Percentiles rank a stretch among this genome's conserved stretches.
Conservation (phyloP, 1,139 yeast species). For the Zygosaccharomyces sapae region DNA sequence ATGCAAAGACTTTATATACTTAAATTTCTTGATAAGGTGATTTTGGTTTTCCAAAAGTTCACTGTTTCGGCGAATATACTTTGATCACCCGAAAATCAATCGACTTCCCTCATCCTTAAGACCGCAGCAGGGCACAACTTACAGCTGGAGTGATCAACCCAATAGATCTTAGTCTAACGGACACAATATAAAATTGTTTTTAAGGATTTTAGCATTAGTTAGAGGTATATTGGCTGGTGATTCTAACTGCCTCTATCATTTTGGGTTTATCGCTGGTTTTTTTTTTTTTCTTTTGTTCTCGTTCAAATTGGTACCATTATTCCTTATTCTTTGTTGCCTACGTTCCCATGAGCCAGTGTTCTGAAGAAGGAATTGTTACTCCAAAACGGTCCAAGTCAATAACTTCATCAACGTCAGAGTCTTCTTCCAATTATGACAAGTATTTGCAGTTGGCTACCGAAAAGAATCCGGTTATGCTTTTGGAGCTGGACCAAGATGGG, state of each 20-base stretch:
- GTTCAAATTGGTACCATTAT: not conserved
- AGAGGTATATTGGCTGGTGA: too few relatives aligned
- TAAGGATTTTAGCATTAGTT: too few relatives aligned
- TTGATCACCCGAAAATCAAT: not conserved
- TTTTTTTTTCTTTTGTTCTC: not conserved
- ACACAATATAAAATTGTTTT: too few relatives aligned
- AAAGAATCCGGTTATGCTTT: conserved; percentile 71
- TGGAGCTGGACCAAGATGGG: conserved; percentile 81
- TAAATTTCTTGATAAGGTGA: not conserved
- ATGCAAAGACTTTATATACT: not conserved
- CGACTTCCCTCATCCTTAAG: not conserved
- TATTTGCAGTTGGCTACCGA: conserved; percentile 49
- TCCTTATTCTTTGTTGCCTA: not conserved
- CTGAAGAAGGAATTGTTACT: conserved; percentile 3
- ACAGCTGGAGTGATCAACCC: too few relatives aligned
- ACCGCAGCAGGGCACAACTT: not conserved
- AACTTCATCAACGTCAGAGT: conserved; percentile 15
- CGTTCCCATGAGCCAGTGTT: conserved; percentile 1
- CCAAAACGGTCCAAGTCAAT: conserved; percentile 12
- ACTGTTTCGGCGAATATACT: not conserved
- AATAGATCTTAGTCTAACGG: too few relatives aligned
- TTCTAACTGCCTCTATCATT: too few relatives aligned
- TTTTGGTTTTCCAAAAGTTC: not conserved
- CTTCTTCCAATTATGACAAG: conserved; percentile 28
- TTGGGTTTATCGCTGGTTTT: not conserved